Base-by-base conservation (phyloP, 2,329 filamentous ascomycete genomes). In the Claviceps lovelessii region DNA sequence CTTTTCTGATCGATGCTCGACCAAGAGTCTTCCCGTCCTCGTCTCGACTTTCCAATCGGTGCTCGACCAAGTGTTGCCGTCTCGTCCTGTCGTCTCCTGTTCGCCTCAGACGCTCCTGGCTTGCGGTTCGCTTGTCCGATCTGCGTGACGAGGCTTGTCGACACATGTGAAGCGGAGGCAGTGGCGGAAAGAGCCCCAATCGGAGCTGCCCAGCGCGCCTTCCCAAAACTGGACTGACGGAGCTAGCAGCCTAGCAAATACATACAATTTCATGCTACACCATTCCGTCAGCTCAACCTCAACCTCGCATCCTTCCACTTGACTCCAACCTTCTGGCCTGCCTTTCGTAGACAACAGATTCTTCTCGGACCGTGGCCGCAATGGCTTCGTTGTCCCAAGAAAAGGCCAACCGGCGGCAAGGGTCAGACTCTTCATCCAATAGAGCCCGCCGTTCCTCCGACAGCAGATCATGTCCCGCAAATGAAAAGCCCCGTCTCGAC, bases 401-500 rank as follows among this genome's bases (percentile, higher is more conserved):
- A 51, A 53, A 56, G 52, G 52, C 44, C 35, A 15, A 17, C 19
- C 19, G 31, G 51, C 51, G 49, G 17, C 42, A 41, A 10, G 33
- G 19, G 4, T 49, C 53, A 8, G 56, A 51, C 13, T 51, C 47
- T n/a, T 48, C 54, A 4, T 56, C 54, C 9, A 55, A 31, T 31
- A 53, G 46, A 49, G 53, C 17, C 9, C 49, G 42, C 17, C 46
- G 53, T 33, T 58, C 56, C n/a, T 42, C 51, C 5, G 55, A 57
- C 19, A 54, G 41, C 37, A 58, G 52, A 46, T 47, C 46, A 52
- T 44, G 46, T 28, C 44, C 51, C 11, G 35, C 42, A 19, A 42
- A 39, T 19, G 54, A 50, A 54, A 58, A 56, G 23, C 23, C 33
- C 13, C 8, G 50, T 39, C 48, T 55, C 23, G 42, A 57, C 44